These are phyloP conservation scores for Capsicum baccatum DNA, from an alignment of 257 asterid species.

Conservation along the genomic window DNA sequence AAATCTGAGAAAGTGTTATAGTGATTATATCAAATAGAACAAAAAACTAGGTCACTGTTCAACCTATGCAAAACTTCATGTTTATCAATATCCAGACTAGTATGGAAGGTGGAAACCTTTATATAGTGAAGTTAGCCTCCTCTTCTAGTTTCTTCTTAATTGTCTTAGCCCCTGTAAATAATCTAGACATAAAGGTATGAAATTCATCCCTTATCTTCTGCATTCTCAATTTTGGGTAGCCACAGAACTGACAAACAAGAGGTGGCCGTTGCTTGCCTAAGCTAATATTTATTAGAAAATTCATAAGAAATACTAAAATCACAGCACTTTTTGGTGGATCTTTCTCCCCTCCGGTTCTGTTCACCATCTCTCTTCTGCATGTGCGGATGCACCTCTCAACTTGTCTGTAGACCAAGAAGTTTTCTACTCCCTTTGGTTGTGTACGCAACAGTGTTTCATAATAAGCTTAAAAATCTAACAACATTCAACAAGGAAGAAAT, in stretches of 20 bases:
- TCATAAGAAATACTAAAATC: not conserved
- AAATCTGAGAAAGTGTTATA: not conserved
- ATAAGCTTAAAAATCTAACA: not conserved
- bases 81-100: not conserved
- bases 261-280: not conserved
- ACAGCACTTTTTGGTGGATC: not conserved
- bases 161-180: not conserved
- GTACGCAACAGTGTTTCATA: not conserved
- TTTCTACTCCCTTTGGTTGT: not conserved
- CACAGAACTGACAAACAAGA: slow-evolving; percentile 7
- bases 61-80: not conserved
- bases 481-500: slow-evolving; percentile 9
- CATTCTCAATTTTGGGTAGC: not conserved
- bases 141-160: not conserved
- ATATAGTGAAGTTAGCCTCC: not conserved
- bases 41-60: not conserved
- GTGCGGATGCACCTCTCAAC: not conserved
- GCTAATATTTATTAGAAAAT: not conserved
- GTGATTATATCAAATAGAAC: not conserved
- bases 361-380: slow-evolving; percentile 14
- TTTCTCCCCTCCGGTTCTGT: not conserved
- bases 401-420: not conserved
- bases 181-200: not conserved
- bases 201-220: not conserved
- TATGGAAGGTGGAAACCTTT: not conserved